These are phyloP conservation scores for Sodiomyces alkalinus DNA, from an alignment of 2,329 filamentous ascomycete genomes.

Conservation along the genomic window DNA sequence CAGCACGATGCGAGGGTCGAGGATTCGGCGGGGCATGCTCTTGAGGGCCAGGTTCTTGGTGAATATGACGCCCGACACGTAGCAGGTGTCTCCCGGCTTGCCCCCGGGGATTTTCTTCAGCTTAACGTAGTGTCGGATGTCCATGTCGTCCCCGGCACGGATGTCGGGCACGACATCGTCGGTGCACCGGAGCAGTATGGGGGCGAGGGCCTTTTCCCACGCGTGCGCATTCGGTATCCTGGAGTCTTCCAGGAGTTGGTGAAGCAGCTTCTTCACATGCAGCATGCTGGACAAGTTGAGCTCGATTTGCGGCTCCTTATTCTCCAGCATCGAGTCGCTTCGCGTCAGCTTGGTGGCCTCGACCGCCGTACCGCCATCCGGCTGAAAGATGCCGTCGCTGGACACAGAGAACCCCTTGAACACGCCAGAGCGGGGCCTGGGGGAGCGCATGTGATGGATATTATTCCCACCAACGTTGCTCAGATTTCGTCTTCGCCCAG, in stretches of 20 bases:
- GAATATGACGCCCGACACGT: constrained; percentile 92
- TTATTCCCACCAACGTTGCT: constrained; percentile 63
- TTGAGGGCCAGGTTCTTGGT: constrained; percentile 94
- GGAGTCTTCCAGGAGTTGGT: constrained; percentile 67
- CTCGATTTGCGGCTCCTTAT: constrained; percentile 61
- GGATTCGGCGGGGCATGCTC: constrained; percentile 81
- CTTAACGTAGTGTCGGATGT: constrained; percentile 94
- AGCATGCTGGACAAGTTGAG: constrained; percentile 76
- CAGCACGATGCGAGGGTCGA: constrained; percentile 74
- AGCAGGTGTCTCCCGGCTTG: constrained; percentile 80
- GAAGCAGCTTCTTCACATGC: constrained; percentile 74
- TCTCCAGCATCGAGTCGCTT: constrained; percentile 68
- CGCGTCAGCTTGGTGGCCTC: constrained; percentile 43
- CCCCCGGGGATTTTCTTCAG: constrained; percentile 92
- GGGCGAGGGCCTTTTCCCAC: constrained; percentile 84
- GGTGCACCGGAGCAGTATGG: constrained; percentile 78
- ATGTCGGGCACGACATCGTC: constrained; percentile 93
- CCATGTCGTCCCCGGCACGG: constrained; percentile 82
- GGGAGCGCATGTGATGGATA: constrained; percentile 52
- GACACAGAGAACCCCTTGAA: constrained; percentile 40
- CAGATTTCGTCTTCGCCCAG: constrained; percentile 61
- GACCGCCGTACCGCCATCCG: constrained; percentile 28
- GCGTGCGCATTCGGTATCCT: constrained; percentile 55
- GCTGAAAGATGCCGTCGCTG: constrained; percentile 32
- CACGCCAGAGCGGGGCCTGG: constrained; percentile 43